Percentiles rank a stretch among this genome's conserved stretches.
phyloP scores from a whole-genome alignment of 768 basidiomycete species.

The Cystofilobasidium ferigula region DNA sequence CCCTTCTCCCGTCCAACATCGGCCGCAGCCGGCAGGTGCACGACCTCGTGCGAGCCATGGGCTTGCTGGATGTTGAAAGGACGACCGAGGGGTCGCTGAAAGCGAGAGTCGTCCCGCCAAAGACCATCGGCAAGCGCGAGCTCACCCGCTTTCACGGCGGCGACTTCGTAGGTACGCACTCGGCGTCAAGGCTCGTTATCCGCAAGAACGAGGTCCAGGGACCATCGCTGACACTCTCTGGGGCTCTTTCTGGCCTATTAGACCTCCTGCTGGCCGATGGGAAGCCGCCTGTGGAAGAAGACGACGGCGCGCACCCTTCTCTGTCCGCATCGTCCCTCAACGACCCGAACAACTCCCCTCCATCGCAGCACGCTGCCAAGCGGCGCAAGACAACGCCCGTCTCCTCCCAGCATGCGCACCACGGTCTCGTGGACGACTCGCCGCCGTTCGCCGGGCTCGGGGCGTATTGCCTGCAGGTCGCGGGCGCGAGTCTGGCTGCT shows the following conservation, averaged over 20 bases:
- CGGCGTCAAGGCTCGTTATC: not conserved
- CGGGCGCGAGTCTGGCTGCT: conserved; percentile 67
- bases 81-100: not conserved
- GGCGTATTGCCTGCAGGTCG: conserved; percentile 59
- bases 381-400: not conserved
- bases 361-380: not conserved
- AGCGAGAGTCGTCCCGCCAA: conserved; percentile 46
- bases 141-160: conserved; percentile 58
- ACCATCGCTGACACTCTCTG: too few species aligned
- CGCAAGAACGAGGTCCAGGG: too few species aligned
- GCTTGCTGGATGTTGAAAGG: conserved; percentile 21
- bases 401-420: not conserved
- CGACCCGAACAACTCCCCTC: conserved; percentile 3
- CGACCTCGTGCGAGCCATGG: conserved; percentile 24
- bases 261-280: not conserved
- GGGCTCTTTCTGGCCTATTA: too few species aligned
- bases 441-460: conserved; percentile 60
- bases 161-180: conserved; percentile 58
- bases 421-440: conserved; percentile 53
- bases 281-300: not conserved
- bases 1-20: conserved; percentile 43
- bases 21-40: conserved; percentile 31
- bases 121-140: conserved; percentile 48
- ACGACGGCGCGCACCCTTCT: conserved; percentile 16
- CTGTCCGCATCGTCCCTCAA: not conserved